phyloP scores from a whole-genome alignment of 1,284 basidiomycete genomes.

The Cryptococcus amylolentus region DNA sequence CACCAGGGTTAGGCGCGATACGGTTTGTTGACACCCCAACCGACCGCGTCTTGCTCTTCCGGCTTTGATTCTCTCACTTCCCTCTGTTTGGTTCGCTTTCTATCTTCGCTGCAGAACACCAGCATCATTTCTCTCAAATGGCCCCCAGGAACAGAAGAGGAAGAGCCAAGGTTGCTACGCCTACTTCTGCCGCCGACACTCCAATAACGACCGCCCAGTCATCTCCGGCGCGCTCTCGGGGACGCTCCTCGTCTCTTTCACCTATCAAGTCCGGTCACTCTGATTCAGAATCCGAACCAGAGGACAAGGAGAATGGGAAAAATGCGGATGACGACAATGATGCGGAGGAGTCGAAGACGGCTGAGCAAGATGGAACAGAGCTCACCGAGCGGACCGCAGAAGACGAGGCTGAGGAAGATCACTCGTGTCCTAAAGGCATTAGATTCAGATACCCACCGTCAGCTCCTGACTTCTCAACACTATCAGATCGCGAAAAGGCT shows the following conservation, averaged over 20 bases:
- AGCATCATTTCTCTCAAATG: too few species aligned
- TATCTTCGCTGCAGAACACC: too few species aligned
- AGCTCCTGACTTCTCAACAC: constrained; percentile 27
- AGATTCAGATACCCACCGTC: constrained; percentile 35
- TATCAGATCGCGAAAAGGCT: constrained; percentile 32
- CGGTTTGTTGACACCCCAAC: too few species aligned
- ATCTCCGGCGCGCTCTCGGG: neutral
- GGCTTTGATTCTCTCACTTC: too few species aligned
- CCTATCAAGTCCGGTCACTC: constrained; percentile 9
- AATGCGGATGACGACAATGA: neutral
- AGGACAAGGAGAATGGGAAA: constrained; percentile 1
- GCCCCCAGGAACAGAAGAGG: too few species aligned
- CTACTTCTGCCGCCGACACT: neutral
- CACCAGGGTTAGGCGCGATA: too few species aligned
- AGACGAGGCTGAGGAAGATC: neutral
- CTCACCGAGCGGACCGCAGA: neutral
- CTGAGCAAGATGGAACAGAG: neutral
- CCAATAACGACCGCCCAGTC: neutral
- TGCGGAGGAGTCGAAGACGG: neutral
- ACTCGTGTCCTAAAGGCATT: constrained; percentile 7
- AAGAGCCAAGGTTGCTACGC: too few species aligned
- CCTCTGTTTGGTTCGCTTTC: too few species aligned
- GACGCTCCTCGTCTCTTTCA: constrained; percentile 10
- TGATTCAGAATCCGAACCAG: neutral
- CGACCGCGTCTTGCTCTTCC: too few species aligned